These are phyloP conservation scores for Linum lewisii DNA, from an alignment of 345 rosid species.

Conservation along the genomic window DNA sequence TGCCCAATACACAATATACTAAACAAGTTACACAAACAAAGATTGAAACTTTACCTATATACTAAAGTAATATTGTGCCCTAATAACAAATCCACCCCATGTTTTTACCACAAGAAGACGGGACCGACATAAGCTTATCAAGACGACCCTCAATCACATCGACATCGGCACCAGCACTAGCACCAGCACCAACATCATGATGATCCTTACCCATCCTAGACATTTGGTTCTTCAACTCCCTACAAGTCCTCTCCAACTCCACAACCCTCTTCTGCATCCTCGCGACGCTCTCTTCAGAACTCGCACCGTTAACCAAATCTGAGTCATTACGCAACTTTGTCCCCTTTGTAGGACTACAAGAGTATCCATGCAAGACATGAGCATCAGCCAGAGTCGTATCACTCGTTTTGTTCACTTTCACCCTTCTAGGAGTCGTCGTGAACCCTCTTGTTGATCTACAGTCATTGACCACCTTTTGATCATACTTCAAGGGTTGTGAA, in stretches of 20 bases:
- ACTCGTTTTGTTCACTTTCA: constrained; percentile 11
- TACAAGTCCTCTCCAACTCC: constrained; percentile 49
- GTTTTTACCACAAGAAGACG: background rate
- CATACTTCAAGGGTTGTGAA: too few species aligned
- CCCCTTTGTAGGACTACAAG: constrained; percentile 1
- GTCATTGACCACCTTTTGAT: too few species aligned
- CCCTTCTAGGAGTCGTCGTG: background rate
- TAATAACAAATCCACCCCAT: background rate
- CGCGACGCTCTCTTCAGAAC: constrained; percentile 20
- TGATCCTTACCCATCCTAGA: constrained; percentile 35
- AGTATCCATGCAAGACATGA: constrained; percentile 5
- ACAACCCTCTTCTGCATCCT: constrained; percentile 42
- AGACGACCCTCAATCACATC: too few species aligned
- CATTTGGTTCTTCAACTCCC: constrained; percentile 49
- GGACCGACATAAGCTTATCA: background rate
- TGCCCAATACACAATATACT: too few species aligned
- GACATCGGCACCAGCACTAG: background rate
- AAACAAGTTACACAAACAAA: too few species aligned
- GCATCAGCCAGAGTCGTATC: constrained; percentile 7
- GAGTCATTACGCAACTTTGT: constrained; percentile 7
- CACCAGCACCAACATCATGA: background rate
- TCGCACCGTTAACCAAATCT: constrained; percentile 18
- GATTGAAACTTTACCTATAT: too few species aligned
- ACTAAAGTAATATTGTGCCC: too few species aligned
- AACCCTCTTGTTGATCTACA: too few species aligned